Evolutionary conservation across 2,329 filamentous ascomycete species (phyloP), one percentile per base, ranked within the genome.

Genomic region (Colletotrichum lentis): DNA sequence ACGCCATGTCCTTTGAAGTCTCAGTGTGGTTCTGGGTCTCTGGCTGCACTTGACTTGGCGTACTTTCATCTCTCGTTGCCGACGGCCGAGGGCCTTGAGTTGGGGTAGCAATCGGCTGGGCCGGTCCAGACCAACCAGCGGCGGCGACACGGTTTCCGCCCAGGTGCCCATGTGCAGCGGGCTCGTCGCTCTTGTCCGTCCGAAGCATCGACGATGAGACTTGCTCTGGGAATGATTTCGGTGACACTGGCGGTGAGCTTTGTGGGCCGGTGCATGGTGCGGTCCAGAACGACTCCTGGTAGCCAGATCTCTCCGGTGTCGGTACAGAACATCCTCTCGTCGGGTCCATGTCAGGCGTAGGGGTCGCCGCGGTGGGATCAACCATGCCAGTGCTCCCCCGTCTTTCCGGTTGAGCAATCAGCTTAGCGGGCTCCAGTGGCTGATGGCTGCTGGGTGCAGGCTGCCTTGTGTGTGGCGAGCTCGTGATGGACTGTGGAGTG

Each of bases 231-330:
- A 70, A 35, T 5, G 78, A 74, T 57, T 76, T 80, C 6, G 78
- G 79, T 6, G 79, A 81, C 7, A 81, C 72, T 10, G 76, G 75
- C 5, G 77, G 77, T 10, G 79, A 76, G 58, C 72, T 73, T 5
- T 69, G 66, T 7, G 72, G 71, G 54, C 75, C 72, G 12, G 53
- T 67, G 5, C 65, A 39, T 7, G 67, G 67, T 46, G 65, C 63
- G 4, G 62, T 70, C 52, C 67, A 70, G 14, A 72, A 63, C 10
- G 50, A 64, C 3, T 60, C 66, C 24, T 76, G 69, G 37, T 80
- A 74, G 14, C 64, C 67, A 46, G 77, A 79, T 18, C 73, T 78
- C 44, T 78, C 76, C 14, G 80, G 67, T 4, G 73, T 73, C 6
- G 78, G 78, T 41, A 79, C 73, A 8, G 78, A 80, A 2, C 76